Evolutionary conservation across 495 filamentous ascomycete species (phyloP), one percentile per base, ranked within the genome.

Genomic region (Tuber aestivum): DNA sequence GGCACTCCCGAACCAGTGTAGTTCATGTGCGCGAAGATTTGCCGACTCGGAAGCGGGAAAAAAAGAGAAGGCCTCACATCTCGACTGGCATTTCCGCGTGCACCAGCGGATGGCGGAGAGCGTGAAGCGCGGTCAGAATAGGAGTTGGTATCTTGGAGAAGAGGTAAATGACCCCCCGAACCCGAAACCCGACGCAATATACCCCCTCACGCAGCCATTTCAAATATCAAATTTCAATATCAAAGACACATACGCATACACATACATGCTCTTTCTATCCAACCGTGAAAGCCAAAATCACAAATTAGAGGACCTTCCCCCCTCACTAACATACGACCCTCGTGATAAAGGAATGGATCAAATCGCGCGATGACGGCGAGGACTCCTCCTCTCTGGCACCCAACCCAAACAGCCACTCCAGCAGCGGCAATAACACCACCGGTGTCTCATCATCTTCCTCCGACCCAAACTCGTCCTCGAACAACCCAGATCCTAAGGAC

Each of bases 81-180:
- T 97, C 84, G 95, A 99, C 83, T 98, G 95, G 95, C 95, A 99
- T 83, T 99, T 99, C 86, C 89, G 90, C 41, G 95, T 95, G 3
- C 95, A 97, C 82, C 92, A 93, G 83, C 92, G 94, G 38, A 91
- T 95, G 86, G 89, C 89, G 9, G 95, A 98, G 61, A 89, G 89
- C 56, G 89, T 91, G 77, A 92, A 90, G 83, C 89, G 93, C 65
- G 94, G 92, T 16, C 92, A 96, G 79, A 93, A 93, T 80, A 90
- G 95, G 44, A 94, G 92, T 83, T 97, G 93, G 93, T 97, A 95
- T 83, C 91, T 97, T 70, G 93, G 94, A 82, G 93, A 97, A 86
- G 85, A 92, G 88, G 93, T 95, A 87, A 84, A 91, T 87, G 70
- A 74, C 73, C n/a, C 65, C n/a, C 38, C 37, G 20, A 74, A 50